Evolutionary conservation across 495 filamentous ascomycete genomes (phyloP), one percentile per base, ranked within the genome.

Genomic region (Cenococcum geophilum): DNA sequence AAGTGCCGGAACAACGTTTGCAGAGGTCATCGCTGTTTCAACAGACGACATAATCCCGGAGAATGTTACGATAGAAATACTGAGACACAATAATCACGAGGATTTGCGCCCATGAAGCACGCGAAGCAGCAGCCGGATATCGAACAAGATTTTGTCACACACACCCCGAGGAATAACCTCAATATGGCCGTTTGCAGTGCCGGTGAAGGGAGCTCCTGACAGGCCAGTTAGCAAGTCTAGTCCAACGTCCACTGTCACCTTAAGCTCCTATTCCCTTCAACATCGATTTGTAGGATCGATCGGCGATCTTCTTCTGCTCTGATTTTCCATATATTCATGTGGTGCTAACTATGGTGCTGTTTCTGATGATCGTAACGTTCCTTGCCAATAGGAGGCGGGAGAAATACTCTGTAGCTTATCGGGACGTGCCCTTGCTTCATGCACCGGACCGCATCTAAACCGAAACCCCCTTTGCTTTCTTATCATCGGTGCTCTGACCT

Each of bases 361-460:
- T 50, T 64, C 61, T 61, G 50, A 55, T 59, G 48, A 32, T 59
- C 25, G 65, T 61, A 60, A 63, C 64, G 52, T 62, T 63, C 20
- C 59, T 40, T 49, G 42, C 22, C 35, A 21, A 52, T 51, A 32
- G 25, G 59, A 61, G 58, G 58, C 55, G 52, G 58, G 58, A 27
- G 35, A 1, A 52, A 50, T 14, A 36, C 21, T 27, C 18, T 40
- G 45, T 34, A 25, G 42, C 25, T 20, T 32, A 34, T 52, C 50
- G 55, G 55, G n/a, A 22, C 9, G 1, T 37, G 37, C 60, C 64
- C 60, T 67, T 67, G 57, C 60, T 60, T 63, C 59, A 53, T 60
- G 57, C 55, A 67, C 51, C 35, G 49, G 12, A 49, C 50, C 50
- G 32, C 21, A 25, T 40, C 62, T 22, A 52, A 20, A 43, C n/a